Conservation (phyloP, 2,329 filamentous ascomycete genomes). For the Aspergillus chevalieri region DNA sequence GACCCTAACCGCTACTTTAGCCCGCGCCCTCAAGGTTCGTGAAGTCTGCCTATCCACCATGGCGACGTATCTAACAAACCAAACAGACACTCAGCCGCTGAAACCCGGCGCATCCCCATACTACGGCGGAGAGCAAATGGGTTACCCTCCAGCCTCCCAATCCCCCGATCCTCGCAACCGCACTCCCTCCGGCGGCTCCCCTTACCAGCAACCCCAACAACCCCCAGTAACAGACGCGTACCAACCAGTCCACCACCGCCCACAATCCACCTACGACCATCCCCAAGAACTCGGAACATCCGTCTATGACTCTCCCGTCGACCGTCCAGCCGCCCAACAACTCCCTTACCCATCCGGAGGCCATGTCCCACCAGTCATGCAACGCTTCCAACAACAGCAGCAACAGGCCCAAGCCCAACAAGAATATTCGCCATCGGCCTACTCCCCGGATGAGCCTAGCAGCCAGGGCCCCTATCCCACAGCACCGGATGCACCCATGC, state of each 20-base stretch:
- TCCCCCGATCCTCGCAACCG: conserved; percentile 37
- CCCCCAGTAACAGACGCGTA: conserved; percentile 47
- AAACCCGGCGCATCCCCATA: conserved; percentile 53
- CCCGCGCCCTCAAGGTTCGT: conserved; percentile 41
- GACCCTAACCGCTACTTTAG: conserved; percentile 66
- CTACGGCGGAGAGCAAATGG: conserved; percentile 54
- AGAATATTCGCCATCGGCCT: conserved; percentile 36
- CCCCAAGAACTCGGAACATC: conserved; percentile 74
- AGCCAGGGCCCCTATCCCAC: conserved; percentile 26
- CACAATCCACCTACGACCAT: conserved; percentile 63
- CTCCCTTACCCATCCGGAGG: conserved; percentile 27
- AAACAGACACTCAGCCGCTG: conserved; percentile 26
- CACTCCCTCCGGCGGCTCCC: conserved; percentile 27
- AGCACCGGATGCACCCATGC: conserved; percentile 21
- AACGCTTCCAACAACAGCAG: conserved; percentile 28
- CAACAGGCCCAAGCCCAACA: conserved; percentile 27
- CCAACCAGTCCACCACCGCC: conserved; percentile 46
- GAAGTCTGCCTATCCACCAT: conserved; percentile 22
- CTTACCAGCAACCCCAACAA: conserved; percentile 42
- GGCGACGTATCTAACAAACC: neutral
- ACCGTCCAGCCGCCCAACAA: conserved; percentile 24
- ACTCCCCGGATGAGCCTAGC: conserved; percentile 31
- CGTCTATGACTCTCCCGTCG: conserved; percentile 68
- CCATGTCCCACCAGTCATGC: conserved; percentile 21
- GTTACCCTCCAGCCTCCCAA: conserved; percentile 34